Base-by-base conservation (phyloP, 352 stramenopile genomes). In the Globisporangium nodosum region DNA sequence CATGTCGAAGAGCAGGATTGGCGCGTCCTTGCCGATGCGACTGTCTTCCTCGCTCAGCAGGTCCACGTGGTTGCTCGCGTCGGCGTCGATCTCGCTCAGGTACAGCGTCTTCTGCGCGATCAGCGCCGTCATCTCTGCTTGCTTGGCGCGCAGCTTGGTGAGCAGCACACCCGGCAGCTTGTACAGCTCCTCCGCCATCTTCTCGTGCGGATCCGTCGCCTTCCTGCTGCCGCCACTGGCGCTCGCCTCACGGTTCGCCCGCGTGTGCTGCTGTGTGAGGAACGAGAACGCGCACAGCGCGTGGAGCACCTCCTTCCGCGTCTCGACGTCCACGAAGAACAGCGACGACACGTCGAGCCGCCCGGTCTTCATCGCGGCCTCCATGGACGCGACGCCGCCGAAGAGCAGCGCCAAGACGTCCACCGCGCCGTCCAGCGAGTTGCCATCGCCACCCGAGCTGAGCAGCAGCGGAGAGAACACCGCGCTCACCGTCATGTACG, bases 261-360 rank as follows among this genome's bases (percentile, higher is more conserved):
- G 60, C 33, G 60, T 69, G 58, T 81, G 70, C 51, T 87, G 66
- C 51, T 88, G 80, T 42, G 83, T 79, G 8, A 88, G 68, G 57
- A 80, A 92, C 46, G 83, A 92, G 53, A 92, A 90, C n/a, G 83
- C 79, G 68, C 83, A 91, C 21, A 92, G 60, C 4, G 83, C 83
- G 57, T 92, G 72, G n/a, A 92, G 52, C 24, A 92, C 65, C 47
- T 92, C 83, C 16, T 87, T 86, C 1, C 83, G 76, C 55, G 73
- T 73, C 1, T 71, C 64, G 21, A 81, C 60, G 46, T 87, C 74
- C 6, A 92, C 79, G 46, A 83, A 92, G 58, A 92, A 92, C 5
- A 92, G 61, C 18, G 78, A 75, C 16, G 81, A 91, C 9, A 92
- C 73, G 54, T 92, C 79, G 1, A 92, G 57, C 20, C 85, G 82